Evolutionary conservation across 257 asterid species (phyloP).

Genomic region (Primulina huaijiensis): DNA sequence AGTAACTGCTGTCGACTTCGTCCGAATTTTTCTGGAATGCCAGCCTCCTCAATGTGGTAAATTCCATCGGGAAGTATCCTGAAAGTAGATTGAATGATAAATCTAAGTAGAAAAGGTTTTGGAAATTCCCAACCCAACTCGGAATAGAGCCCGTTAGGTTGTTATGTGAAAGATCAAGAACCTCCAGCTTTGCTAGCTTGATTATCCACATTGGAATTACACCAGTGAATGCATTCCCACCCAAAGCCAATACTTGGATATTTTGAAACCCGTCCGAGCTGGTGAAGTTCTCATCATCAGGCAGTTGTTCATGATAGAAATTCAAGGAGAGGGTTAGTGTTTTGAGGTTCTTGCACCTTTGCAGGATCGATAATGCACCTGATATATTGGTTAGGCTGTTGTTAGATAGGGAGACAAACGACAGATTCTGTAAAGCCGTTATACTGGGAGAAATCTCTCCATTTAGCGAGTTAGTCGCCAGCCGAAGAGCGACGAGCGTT

Average conservation of each 20-base stretch:
- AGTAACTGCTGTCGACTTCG: conserved; percentile 48
- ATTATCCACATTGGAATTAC: conserved; percentile 64
- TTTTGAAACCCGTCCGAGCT: conserved; percentile 50
- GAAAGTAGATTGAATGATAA: conserved; percentile 59
- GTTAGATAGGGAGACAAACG: conserved; percentile 82
- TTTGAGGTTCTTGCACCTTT: conserved; percentile 69
- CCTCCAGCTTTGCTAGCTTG: conserved; percentile 53
- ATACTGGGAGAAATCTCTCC: conserved; percentile 68
- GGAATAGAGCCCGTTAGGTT: conserved; percentile 62
- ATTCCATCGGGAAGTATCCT: conserved; percentile 65
- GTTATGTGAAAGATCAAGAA: conserved; percentile 69
- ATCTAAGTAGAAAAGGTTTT: conserved; percentile 82
- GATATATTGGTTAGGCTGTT: conserved; percentile 69
- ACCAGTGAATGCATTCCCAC: conserved; percentile 75
- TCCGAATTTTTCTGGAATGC: conserved; percentile 52
- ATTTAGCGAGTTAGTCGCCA: conserved; percentile 57
- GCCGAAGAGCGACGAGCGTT: conserved; percentile 67
- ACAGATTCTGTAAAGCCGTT: conserved; percentile 54
- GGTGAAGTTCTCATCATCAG: conserved; percentile 39
- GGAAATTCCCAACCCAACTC: conserved; percentile 64
- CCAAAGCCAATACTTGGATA: conserved; percentile 64
- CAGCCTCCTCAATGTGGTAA: conserved; percentile 49
- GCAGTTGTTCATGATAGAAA: conserved; percentile 63
- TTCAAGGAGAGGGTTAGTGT: conserved; percentile 64
- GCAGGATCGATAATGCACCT: conserved; percentile 59